phyloP scores from a whole-genome alignment of 768 basidiomycete species.

The Panaeolus cyanescens region DNA sequence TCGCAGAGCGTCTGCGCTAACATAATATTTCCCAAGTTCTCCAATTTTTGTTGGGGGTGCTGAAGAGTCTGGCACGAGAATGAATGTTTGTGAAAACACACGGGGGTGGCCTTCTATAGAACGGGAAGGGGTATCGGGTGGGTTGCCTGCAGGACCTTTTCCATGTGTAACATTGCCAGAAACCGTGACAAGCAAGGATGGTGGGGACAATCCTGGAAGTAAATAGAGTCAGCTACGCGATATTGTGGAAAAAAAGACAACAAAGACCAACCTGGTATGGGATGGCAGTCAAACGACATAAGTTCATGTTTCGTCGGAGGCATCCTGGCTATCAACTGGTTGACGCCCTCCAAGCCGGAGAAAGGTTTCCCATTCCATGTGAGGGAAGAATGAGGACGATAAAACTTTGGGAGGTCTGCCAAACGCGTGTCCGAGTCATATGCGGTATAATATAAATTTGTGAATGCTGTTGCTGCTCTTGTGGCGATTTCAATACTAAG shows the following conservation, averaged over 20 bases:
- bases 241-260: not conserved
- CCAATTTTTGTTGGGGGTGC: constrained; percentile 65
- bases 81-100: constrained; percentile 86
- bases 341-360: constrained; percentile 70
- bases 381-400: constrained; percentile 72
- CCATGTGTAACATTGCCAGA: constrained; percentile 81
- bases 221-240: constrained; percentile 9
- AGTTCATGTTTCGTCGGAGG: constrained; percentile 83
- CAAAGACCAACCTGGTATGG: constrained; percentile 68
- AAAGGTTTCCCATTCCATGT: constrained; percentile 87
- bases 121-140: constrained; percentile 47
- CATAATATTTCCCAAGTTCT: constrained; percentile 81
- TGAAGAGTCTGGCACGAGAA: constrained; percentile 76
- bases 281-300: constrained; percentile 88
- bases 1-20: constrained; percentile 76
- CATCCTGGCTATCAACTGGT: constrained; percentile 68
- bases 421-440: constrained; percentile 82
- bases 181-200: constrained; percentile 77
- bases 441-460: constrained; percentile 77
- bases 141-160: constrained; percentile 58
- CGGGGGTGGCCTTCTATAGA: constrained; percentile 77
- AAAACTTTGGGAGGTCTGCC: constrained; percentile 79
- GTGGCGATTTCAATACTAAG: constrained; percentile 83
- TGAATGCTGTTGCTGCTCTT: constrained; percentile 81
- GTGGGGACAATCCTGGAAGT: constrained; percentile 69